Evolutionary conservation across 352 stramenopile genomes (phyloP).

Genomic region (Thalassiosira mediterranea): DNA sequence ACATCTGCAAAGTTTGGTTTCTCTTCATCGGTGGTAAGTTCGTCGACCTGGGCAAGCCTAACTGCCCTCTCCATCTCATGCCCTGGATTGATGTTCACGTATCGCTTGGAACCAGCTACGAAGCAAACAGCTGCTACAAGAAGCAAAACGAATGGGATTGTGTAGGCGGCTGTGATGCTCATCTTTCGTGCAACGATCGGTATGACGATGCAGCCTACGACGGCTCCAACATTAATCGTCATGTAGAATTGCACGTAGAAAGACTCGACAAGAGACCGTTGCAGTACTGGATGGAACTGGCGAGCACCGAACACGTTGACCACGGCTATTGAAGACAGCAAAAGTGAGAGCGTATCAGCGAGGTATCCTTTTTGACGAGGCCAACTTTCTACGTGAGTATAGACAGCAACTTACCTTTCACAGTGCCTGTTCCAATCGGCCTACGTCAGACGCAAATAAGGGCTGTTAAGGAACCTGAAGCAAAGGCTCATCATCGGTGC

Average conservation of each 20-base stretch:
- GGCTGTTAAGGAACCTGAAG: not conserved
- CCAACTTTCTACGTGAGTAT: too few relatives aligned
- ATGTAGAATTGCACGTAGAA: conserved; percentile 86
- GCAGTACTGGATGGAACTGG: conserved; percentile 83
- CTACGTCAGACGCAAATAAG: not conserved
- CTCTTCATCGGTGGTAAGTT: not conserved
- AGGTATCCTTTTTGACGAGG: too few relatives aligned
- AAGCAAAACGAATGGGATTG: conserved; percentile 74
- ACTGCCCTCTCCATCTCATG: conserved; percentile 11
- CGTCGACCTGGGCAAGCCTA: not conserved
- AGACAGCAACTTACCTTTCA: too few relatives aligned
- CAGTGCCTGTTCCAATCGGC: conserved; percentile 77
- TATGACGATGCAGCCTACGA: conserved; percentile 76
- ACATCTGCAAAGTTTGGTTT: conserved; percentile 44
- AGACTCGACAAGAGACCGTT: conserved; percentile 73
- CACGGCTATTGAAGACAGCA: too few relatives aligned
- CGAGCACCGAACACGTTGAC: conserved; percentile 84
- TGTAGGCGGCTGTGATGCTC: conserved; percentile 79
- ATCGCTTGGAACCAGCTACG: conserved; percentile 66
- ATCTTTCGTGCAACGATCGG: conserved; percentile 67
- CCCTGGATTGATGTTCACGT: conserved; percentile 54
- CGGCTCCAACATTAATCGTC: conserved; percentile 82
- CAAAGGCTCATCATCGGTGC: too few relatives aligned
- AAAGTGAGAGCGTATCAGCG: too few relatives aligned
- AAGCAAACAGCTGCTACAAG: conserved; percentile 68